phyloP scores from a whole-genome alignment of 176 grass and related monocot species.

The Tillandsia fasciculata region DNA sequence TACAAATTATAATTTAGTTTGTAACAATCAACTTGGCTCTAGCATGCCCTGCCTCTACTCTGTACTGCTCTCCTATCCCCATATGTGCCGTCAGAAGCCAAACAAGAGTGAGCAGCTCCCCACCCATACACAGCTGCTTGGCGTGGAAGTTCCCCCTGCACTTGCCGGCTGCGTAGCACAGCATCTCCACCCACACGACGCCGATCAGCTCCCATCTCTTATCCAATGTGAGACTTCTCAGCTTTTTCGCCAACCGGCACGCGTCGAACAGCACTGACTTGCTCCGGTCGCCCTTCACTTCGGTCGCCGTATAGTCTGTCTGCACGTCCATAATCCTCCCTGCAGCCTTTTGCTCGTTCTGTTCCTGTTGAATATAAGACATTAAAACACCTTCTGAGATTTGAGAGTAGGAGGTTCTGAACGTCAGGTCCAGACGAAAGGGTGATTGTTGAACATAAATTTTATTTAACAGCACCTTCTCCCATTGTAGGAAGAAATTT shows the following conservation, averaged over 20 bases:
- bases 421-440: too few species aligned
- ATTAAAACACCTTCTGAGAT: neutral
- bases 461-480: neutral
- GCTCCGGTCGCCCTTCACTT: conserved; percentile 40
- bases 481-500: neutral
- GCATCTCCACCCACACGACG: conserved; percentile 55
- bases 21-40: conserved; percentile 32
- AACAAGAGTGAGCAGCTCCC: conserved; percentile 54
- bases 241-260: conserved; percentile 17
- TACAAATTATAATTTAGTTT: conserved; percentile 5
- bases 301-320: conserved; percentile 24
- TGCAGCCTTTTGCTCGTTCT: neutral
- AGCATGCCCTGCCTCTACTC: conserved; percentile 24
- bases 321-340: conserved; percentile 21
- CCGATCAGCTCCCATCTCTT: conserved; percentile 43
- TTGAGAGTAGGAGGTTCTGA: too few species aligned
- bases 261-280: conserved; percentile 37
- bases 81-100: conserved; percentile 46
- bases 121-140: conserved; percentile 51
- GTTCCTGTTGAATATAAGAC: neutral
- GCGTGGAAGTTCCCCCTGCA: conserved; percentile 53
- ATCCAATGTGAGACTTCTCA: neutral
- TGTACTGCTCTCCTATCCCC: conserved; percentile 37
- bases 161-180: conserved; percentile 50
- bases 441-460: too few species aligned